A percentile compares a stretch with the other conserved stretches of the same genome.
Evolutionary conservation across 2,329 filamentous ascomycete genomes (phyloP).

Genomic region (Penicillium sp.): DNA sequence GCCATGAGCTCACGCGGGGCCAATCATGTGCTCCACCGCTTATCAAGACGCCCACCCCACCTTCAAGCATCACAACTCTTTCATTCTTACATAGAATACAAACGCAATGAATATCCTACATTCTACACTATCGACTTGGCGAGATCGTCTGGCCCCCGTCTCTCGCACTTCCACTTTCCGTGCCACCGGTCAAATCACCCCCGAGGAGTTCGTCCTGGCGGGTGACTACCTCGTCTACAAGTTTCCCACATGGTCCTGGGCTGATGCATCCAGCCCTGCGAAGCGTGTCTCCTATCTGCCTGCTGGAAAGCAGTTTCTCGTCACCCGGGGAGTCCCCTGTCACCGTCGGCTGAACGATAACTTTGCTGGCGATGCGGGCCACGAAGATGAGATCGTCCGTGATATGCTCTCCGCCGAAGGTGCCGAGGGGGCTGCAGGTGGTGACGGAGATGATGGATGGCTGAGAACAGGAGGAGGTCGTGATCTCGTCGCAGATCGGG

Average conservation of each 20-base stretch:
- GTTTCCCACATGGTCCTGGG: slow-evolving; percentile 98
- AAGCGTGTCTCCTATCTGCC: slow-evolving; percentile 80
- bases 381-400: slow-evolving; percentile 78
- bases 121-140: slow-evolving; percentile 85
- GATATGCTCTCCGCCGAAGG: slow-evolving; percentile 61
- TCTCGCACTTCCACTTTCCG: slow-evolving; percentile 90
- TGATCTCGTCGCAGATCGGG: slow-evolving; percentile 43
- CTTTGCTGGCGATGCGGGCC: slow-evolving; percentile 81
- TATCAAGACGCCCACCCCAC: slow-evolving; percentile 17
- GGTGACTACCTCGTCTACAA: slow-evolving; percentile 99
- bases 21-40: slow-evolving; percentile 29
- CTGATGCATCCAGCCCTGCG: slow-evolving; percentile 73
- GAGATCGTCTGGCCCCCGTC: slow-evolving; percentile 86
- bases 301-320: slow-evolving; percentile 85
- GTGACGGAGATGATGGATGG: slow-evolving; percentile 89
- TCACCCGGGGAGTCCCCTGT: slow-evolving; percentile 92
- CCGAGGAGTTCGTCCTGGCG: slow-evolving; percentile 91
- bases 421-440: slow-evolving; percentile 54
- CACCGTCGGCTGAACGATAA: slow-evolving; percentile 86
- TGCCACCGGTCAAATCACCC: slow-evolving; percentile 88
- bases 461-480: slow-evolving; percentile 73
- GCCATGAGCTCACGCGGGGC: slow-evolving; percentile 22
- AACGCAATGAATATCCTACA: slow-evolving; percentile 78
- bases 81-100: slow-evolving; percentile 8
- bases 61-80: neutral